Conservation (phyloP, 257 asterid genomes). For the Penstemon eatonii region DNA sequence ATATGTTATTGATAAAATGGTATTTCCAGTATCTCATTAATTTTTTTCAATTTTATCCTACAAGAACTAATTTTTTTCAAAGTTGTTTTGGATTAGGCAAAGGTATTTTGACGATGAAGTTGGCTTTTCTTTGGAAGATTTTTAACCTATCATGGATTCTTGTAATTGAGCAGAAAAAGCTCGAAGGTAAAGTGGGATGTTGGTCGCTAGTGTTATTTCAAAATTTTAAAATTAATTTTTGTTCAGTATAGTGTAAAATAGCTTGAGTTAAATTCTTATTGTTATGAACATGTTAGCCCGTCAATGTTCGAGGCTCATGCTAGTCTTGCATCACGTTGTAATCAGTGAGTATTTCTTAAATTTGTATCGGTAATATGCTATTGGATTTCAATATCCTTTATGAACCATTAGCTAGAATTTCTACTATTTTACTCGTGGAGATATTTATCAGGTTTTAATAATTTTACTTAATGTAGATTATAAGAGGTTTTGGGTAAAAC, state of each 20-base stretch:
- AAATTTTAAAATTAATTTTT: not conserved
- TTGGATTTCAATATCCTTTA: not conserved
- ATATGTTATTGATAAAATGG: too few species aligned
- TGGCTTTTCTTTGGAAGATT: not conserved
- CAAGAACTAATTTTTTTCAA: not conserved
- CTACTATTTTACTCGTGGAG: not conserved
- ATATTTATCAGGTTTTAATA: not conserved
- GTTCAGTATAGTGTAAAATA: not conserved
- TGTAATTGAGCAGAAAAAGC: constrained; percentile 53
- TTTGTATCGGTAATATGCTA: not conserved
- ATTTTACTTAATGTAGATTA: not conserved
- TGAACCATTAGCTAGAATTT: not conserved
- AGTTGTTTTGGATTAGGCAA: not conserved
- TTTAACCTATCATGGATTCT: constrained; percentile 24
- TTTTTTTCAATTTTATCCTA: not conserved
- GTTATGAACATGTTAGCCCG: constrained; percentile 71
- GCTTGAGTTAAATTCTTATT: constrained; percentile 6
- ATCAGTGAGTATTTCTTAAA: constrained; percentile 66
- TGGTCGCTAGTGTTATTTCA: not conserved
- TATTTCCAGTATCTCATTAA: not conserved
- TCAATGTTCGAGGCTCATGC: constrained; percentile 94
- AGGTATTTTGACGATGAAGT: not conserved
- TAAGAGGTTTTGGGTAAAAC: not conserved
- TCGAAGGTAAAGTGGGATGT: constrained; percentile 68
- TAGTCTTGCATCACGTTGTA: constrained; percentile 81